These are phyloP conservation scores for Lachnellula arida DNA, from an alignment of 2,329 filamentous ascomycete species.

Conservation along the genomic window DNA sequence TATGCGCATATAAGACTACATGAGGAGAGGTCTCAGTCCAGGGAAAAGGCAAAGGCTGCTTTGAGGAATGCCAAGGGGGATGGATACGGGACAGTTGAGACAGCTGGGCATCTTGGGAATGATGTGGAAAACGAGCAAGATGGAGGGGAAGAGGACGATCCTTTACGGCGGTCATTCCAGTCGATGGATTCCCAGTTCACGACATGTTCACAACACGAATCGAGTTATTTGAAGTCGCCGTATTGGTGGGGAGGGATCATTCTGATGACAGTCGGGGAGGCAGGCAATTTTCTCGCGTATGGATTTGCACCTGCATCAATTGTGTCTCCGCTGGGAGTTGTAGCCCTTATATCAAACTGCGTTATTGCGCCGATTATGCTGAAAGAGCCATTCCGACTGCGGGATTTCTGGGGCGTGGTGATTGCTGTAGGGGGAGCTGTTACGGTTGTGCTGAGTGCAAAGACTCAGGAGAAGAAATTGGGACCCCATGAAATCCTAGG, in stretches of 20 bases:
- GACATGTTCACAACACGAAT: slow-evolving; percentile 35
- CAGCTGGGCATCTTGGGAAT: slow-evolving; percentile 28
- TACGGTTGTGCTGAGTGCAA: slow-evolving; percentile 87
- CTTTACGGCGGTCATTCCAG: slow-evolving; percentile 47
- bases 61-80: slow-evolving; percentile 28
- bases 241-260: slow-evolving; percentile 97
- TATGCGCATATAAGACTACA: slow-evolving; percentile 88
- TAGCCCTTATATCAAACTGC: slow-evolving; percentile 93
- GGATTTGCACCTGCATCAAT: slow-evolving; percentile 97
- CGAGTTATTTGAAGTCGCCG: slow-evolving; percentile 80
- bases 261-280: slow-evolving; percentile 87
- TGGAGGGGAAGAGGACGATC: slow-evolving; percentile 44
- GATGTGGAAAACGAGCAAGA: slow-evolving; percentile 28
- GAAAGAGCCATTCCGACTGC: slow-evolving; percentile 79
- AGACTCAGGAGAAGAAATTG: slow-evolving; percentile 82
- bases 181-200: slow-evolving; percentile 40
- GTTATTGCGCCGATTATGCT: slow-evolving; percentile 93
- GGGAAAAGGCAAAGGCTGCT: slow-evolving; percentile 50
- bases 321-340: slow-evolving; percentile 93
- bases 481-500: slow-evolving; percentile 87
- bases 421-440: slow-evolving; percentile 85
- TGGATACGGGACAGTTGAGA: slow-evolving; percentile 40
- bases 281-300: slow-evolving; percentile 95
- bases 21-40: slow-evolving; percentile 58
- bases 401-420: slow-evolving; percentile 84